Evolutionary conservation across 192 early-diverging fungal species (phyloP).

Genomic region (Coemansia sp.): DNA sequence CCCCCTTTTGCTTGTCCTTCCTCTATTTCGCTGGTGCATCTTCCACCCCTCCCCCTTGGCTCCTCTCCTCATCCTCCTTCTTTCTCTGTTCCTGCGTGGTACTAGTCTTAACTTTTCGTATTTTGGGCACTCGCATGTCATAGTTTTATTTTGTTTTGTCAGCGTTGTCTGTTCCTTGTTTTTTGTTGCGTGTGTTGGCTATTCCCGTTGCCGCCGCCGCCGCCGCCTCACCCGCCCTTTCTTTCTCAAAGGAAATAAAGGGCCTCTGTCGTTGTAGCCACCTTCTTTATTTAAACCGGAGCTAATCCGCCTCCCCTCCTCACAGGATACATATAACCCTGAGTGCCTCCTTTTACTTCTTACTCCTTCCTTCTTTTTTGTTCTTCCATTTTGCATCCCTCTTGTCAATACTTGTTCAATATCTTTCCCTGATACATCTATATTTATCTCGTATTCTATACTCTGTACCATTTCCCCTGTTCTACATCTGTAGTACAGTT

Average conservation of each 20-base stretch:
- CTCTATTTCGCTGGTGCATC: background rate
- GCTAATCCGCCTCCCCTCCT: conserved; percentile 1
- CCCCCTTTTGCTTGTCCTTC: background rate
- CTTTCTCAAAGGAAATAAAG: conserved; percentile 4
- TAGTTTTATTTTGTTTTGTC: conserved; percentile 6
- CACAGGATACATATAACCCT: conserved; percentile 5
- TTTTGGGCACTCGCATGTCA: conserved; percentile 6
- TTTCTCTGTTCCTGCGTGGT: conserved; percentile 2
- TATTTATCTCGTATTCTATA: background rate
- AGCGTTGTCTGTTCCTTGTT: conserved; percentile 8
- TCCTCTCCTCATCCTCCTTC: background rate
- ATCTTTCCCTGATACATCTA: background rate
- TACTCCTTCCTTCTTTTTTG: background rate
- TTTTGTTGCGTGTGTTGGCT: background rate
- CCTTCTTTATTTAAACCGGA: conserved; percentile 6
- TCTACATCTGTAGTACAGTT: background rate
- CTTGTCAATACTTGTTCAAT: background rate
- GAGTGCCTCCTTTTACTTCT: conserved; percentile 3
- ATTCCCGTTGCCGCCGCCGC: background rate
- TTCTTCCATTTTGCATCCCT: background rate
- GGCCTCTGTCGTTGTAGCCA: background rate
- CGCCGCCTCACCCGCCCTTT: background rate
- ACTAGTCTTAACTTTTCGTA: conserved; percentile 3
- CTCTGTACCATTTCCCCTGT: background rate
- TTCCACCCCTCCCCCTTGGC: background rate